Evolutionary conservation across 306 rosid genomes (phyloP), one percentile per base, ranked within the genome.

Genomic region (Ochetophila trinervis): DNA sequence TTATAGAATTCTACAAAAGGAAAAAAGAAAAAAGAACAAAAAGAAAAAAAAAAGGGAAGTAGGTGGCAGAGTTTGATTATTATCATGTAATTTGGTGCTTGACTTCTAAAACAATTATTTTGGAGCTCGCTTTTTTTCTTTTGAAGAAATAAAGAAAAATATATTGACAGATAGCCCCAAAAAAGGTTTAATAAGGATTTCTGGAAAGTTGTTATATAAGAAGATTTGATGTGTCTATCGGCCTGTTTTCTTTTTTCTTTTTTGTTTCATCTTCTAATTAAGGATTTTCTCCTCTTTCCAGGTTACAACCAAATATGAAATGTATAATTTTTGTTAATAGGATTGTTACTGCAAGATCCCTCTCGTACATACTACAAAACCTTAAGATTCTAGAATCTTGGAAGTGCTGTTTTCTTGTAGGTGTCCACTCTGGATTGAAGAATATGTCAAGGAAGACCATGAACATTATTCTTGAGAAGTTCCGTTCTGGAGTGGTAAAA

Each of bases 281-380:
- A 27, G 4, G 32, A 27, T 27, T 27, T n/a, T 37, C 21, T 48
- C 27, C 35, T 40, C 60, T 32, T 84, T 81, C 64, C 94, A 93
- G 98, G 89, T 36, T 69, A 67, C 88, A 63, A 61, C 81, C 78
- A 69, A 69, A 79, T 73, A 87, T 77, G 91, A 93, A 93, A 77
- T 89, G 97, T 69, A 89, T 89, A 79, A 63, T 93, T 55, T 93
- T 93, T 82, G 98, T 93, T 14, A 93, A 93, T 81, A 82, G 98
- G 77, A 84, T 87, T 70, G 87, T 87, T 75, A 87, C 84, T 47
- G 98, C 96, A 11, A 85, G 95, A 73, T 87, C 91, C 70, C 76
- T 93, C 79, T 82, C 98, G 5, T 76, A 47, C 83, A 79, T 93
- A 68, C 88, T 89, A 32, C 89, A 76, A 53, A 30, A 71, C 75